These are phyloP conservation scores for Tilletia walkeri DNA, from an alignment of 1,284 basidiomycete species.

Conservation along the genomic window DNA sequence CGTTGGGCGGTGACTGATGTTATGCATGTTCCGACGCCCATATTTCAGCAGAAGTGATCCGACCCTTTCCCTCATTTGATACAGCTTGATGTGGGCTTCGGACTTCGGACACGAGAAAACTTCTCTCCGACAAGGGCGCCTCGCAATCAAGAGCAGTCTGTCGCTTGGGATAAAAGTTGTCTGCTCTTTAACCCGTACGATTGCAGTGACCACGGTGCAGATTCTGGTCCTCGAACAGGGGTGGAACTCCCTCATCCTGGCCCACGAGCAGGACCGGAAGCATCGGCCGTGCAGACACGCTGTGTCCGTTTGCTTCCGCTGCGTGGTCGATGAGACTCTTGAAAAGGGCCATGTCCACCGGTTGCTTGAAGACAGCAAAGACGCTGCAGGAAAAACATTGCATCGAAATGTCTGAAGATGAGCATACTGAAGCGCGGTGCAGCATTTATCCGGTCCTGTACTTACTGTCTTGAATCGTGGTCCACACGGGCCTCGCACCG, in stretches of 20 bases:
- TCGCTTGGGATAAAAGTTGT: no score
- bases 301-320: slow-evolving; percentile 5
- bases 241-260: neutral
- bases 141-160: no score
- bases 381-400: slow-evolving; percentile 2
- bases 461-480: slow-evolving; percentile 23
- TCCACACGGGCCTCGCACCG: slow-evolving; percentile 25
- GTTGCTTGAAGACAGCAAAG: slow-evolving; percentile 29
- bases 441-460: neutral
- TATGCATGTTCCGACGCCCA: no score
- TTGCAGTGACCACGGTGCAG: no score
- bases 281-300: slow-evolving; percentile 1
- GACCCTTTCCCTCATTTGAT: no score
- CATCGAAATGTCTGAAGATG: neutral
- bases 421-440: no score
- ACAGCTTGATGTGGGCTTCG: no score
- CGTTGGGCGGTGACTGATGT: no score
- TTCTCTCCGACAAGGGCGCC: no score
- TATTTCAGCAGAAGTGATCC: no score
- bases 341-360: slow-evolving; percentile 19
- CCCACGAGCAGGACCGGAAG: slow-evolving; percentile 7
- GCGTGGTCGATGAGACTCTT: slow-evolving; percentile 18
- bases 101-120: no score
- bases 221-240: neutral
- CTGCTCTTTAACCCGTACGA: no score